A percentile compares a stretch with the other conserved stretches of the same genome.
phyloP scores from a whole-genome alignment of 2,329 filamentous ascomycete species.

The Arthrobotrys musiformis region DNA sequence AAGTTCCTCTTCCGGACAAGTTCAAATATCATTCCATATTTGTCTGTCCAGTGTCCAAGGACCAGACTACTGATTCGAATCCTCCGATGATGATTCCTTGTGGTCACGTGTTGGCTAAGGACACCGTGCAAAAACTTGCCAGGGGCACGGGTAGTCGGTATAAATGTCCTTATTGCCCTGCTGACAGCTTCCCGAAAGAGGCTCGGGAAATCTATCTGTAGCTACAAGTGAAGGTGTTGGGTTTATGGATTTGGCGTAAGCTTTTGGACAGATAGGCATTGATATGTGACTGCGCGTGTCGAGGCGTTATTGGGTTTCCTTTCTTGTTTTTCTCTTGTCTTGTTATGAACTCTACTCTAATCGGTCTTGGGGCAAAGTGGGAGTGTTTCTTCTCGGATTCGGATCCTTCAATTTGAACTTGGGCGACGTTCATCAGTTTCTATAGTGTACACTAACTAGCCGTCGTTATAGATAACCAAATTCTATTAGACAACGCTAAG shows the following conservation, averaged over 20 bases:
- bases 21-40: conserved; percentile 94
- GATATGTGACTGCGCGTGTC: conserved; percentile 9
- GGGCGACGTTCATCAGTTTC: background rate
- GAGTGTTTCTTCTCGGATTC: conserved; percentile 42
- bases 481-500: conserved; percentile 34
- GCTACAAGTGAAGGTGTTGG: background rate
- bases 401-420: conserved; percentile 3
- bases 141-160: conserved; percentile 74
- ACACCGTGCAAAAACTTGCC: conserved; percentile 80
- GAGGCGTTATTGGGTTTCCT: conserved; percentile 34
- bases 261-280: conserved; percentile 3
- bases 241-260: conserved; percentile 7
- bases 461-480: conserved; percentile 10
- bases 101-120: conserved; percentile 89
- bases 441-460: conserved; percentile 45
- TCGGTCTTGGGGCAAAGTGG: background rate
- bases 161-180: conserved; percentile 96
- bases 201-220: conserved; percentile 78
- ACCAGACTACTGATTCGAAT: conserved; percentile 91
- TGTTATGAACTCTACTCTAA: conserved; percentile 12
- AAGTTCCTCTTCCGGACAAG: conserved; percentile 72
- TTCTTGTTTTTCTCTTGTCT: background rate
- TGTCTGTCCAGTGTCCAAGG: conserved; percentile 95
- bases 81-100: conserved; percentile 97
- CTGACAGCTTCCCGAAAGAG: conserved; percentile 73